Evolutionary conservation across 2,329 filamentous ascomycete genomes (phyloP), one percentile per base, ranked within the genome.

Genomic region (Davidsoniella neocaledoniae): DNA sequence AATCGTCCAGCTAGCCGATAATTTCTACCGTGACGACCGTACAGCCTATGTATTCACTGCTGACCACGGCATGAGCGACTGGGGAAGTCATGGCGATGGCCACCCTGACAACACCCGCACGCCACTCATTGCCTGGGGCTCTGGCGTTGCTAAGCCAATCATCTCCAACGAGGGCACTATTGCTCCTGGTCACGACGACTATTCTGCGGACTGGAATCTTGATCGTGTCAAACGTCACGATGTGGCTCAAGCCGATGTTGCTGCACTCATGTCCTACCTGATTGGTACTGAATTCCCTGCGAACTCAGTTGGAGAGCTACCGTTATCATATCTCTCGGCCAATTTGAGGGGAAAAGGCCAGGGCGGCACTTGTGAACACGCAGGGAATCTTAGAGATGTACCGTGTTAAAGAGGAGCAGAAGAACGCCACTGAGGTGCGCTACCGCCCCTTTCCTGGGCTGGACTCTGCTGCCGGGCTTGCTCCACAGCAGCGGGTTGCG

Each of bases 51-150:
- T 98, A 14, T 98, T 98, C 61, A 98, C 93, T 1, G 91, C 91
- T 6, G 91, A 98, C 60, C 91, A 98, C 63, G 91, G 91, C 16
- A 98, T 98, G 91, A 96, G 86, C 60, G 91, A 98, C 64, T 95
- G 84, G 81, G 91, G 93, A n/a, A 96, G 88, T 58, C 93, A 98
- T 62, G 93, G 93, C 37, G 91, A 98, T 63, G 91, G 91, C 6
- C 88, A 98, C 64, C 91, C 91, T 0, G 85, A 98, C 63, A 98
- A 96, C 59, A 98, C 91, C 2, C 77, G 91, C 46, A 98, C 91
- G 0, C 91, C 91, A 1, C 69, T 98, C 29, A 85, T 98, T 56
- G 80, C 76, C 2, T 98, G 91, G 91, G 91, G 91, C 9, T 86
- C 91, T 49, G 91, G 91, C 7, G 77, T 96, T 38, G 86, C 87